Evolutionary conservation across 805 yeast genomes (phyloP).

Genomic region (Yarrowia alimentaria): DNA sequence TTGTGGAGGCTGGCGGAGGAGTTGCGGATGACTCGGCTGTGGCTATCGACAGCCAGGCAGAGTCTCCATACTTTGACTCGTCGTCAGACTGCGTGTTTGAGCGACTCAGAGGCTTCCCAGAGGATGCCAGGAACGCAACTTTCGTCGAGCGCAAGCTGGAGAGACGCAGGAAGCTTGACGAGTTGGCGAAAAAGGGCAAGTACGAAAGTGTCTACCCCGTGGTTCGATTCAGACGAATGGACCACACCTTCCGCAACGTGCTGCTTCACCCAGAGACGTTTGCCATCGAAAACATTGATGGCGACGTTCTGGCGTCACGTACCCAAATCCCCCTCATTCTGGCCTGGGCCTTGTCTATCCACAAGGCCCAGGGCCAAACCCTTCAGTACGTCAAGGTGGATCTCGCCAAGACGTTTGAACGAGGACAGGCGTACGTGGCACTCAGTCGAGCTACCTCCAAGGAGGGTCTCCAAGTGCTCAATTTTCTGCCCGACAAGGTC

Average conservation of each 20-base stretch:
- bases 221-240: slow-evolving; percentile 71
- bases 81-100: slow-evolving; percentile 21
- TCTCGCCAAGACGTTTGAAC: slow-evolving; percentile 71
- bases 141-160: slow-evolving; percentile 4
- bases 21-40: slow-evolving; percentile 6
- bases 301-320: slow-evolving; percentile 65
- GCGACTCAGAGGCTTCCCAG: slow-evolving; percentile 20
- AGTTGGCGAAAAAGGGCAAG: background rate
- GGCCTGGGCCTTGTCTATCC: slow-evolving; percentile 97
- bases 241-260: slow-evolving; percentile 70
- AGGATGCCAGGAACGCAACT: slow-evolving; percentile 29
- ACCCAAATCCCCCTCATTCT: slow-evolving; percentile 80
- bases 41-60: no score
- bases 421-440: slow-evolving; percentile 96
- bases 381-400: slow-evolving; percentile 75
- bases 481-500: slow-evolving; percentile 65
- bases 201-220: slow-evolving; percentile 53
- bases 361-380: slow-evolving; percentile 94
- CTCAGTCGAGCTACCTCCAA: slow-evolving; percentile 83
- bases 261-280: slow-evolving; percentile 80
- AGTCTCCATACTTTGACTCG: background rate
- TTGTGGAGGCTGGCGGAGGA: background rate
- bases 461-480: slow-evolving; percentile 75
- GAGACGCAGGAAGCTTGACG: slow-evolving; percentile 4
- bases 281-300: slow-evolving; percentile 72